Evolutionary conservation across 2,329 filamentous ascomycete genomes (phyloP).

Genomic region (Colletotrichum sp.): DNA sequence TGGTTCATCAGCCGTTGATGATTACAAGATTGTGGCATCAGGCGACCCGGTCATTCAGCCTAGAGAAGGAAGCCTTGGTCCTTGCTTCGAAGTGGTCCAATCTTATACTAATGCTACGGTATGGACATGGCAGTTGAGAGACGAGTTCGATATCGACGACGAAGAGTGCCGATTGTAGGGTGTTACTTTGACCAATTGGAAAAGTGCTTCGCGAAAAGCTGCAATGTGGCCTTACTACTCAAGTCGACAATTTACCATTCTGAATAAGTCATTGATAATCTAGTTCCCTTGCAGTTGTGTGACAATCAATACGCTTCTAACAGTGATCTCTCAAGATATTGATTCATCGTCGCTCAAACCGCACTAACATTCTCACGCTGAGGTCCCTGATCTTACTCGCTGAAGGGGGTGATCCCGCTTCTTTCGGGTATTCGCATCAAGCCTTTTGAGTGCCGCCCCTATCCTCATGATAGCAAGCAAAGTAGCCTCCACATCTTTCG

Average conservation of each 20-base stretch:
- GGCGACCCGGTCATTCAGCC: background rate
- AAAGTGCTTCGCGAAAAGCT: background rate
- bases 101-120: background rate
- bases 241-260: background rate
- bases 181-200: no score
- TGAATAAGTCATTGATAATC: no score
- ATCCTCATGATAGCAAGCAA: background rate
- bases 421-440: accelerated
- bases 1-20: background rate
- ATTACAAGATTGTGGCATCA: background rate
- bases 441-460: accelerated
- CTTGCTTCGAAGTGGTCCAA: background rate
- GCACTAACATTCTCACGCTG: accelerated
- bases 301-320: no score
- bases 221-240: background rate
- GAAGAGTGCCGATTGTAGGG: background rate
- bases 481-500: background rate
- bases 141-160: background rate
- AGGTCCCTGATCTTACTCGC: background rate
- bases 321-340: no score
- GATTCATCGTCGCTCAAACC: background rate
- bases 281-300: no score
- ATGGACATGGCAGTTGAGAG: background rate
- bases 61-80: background rate
- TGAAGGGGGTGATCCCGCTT: background rate